Evolutionary conservation across 768 basidiomycete species (phyloP).

Genomic region (Panaeolus cyanescens): DNA sequence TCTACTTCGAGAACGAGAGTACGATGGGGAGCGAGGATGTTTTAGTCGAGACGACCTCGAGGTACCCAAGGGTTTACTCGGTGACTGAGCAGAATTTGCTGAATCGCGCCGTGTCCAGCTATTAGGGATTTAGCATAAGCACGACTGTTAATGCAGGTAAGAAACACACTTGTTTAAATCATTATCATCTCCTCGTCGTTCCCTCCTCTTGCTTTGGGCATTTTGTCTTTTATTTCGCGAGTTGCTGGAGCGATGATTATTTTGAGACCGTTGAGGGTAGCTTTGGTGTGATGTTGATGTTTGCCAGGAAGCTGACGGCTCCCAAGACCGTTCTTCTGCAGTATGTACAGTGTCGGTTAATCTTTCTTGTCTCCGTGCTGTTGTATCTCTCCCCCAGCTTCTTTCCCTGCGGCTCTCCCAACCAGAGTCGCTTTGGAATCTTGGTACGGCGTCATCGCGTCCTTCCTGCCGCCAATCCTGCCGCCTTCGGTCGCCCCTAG

Average conservation of each 20-base stretch:
- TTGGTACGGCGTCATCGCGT: conserved; percentile 37
- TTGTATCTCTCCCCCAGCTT: conserved; percentile 31
- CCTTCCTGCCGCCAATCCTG: conserved; percentile 38
- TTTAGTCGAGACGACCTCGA: conserved; percentile 40
- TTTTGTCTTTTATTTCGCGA: conserved; percentile 33
- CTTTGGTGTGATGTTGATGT: conserved; percentile 34
- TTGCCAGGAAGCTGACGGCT: conserved; percentile 72
- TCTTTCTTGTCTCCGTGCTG: conserved; percentile 25
- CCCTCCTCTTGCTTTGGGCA: conserved; percentile 41
- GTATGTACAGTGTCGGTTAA: conserved; percentile 8
- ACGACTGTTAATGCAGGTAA: not conserved
- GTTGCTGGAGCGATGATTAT: conserved; percentile 34
- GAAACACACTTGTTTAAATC: conserved; percentile 71
- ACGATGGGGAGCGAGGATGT: conserved; percentile 51
- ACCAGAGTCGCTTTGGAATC: conserved; percentile 48
- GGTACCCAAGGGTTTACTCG: conserved; percentile 37
- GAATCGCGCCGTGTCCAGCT: conserved; percentile 73
- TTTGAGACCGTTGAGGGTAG: conserved; percentile 40
- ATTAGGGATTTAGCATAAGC: conserved; percentile 2
- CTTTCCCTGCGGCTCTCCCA: conserved; percentile 57
- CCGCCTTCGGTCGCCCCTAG: conserved; percentile 30
- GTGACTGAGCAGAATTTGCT: conserved; percentile 24
- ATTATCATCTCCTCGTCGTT: conserved; percentile 63
- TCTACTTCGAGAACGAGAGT: conserved; percentile 63
- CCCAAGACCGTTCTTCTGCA: conserved; percentile 64